Evolutionary conservation across 208 protist species (phyloP), one percentile per base, ranked within the genome.

Genomic region (Trypanosoma avium): DNA sequence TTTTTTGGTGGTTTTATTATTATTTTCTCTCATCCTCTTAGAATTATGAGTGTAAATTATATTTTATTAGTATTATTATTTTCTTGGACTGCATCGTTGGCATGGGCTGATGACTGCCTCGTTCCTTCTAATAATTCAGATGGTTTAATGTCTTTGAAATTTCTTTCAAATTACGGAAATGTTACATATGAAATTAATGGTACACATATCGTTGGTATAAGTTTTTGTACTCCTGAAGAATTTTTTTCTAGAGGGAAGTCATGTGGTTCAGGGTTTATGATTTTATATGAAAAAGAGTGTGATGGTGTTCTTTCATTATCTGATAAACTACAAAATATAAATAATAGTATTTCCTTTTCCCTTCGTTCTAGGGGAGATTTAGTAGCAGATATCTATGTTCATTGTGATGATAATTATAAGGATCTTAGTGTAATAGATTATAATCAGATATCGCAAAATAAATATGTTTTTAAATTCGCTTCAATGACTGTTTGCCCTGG

Each of bases 121-220:
- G 38, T 58, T 38, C 17, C 47, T 15, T 40, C n/a, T 0, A 58
- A 46, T 32, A 26, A 9, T 46, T 27, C 35, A 22, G 22, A 49
- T 40, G 24, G 26, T 4, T 46, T 21, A n/a, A 67, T 67, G 33
- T 58, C 49, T 29, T 35, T 67, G 26, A 27, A 67, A 10, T 67
- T 50, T 49, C 61, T 67, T 47, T 2, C 19, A 48, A 17, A 58
- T 40, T 67, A 57, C 38, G 61, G 61, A 19, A 67, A 67, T 55
- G 29, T 67, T 50, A 57, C 49, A 10, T 8, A 26, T 7, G 13
- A 22, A n/a, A 19, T 58, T 4, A 15, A 55, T 22, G 36, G 26
- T 0, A 49, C 35, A 35, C 27, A 67, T 57, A 10, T 35, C 46
- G 22, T 67, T 50, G 61, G 48, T 42, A 27, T 67, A 19, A 67